Evolutionary conservation across 768 basidiomycete genomes (phyloP), one percentile per base, ranked within the genome.

Genomic region (Boletus sp.): DNA sequence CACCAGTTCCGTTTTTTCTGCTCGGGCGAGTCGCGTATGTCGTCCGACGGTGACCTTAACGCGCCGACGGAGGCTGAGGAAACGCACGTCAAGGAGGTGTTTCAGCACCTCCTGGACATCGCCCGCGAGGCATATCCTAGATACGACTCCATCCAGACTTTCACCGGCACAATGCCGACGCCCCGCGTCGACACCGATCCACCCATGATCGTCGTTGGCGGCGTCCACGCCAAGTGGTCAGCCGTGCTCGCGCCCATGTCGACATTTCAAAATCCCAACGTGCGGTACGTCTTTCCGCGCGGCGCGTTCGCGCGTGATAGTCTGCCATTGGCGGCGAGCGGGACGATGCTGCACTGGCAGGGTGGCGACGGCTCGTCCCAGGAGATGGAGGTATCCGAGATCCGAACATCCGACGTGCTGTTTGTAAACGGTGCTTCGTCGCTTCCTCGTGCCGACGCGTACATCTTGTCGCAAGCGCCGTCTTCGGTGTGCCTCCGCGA

Each of bases 1-100:
- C 50, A 55, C 12, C 58, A 59, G 4, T 67, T 59, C 40, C 20
- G 32, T 30, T 55, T 57, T 20, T 67, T 67, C 41, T 71, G 67
- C 24, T 65, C 63, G 2, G 54, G 40, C 33, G 58, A 61, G 2
- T 57, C 59, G 17, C 37, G 30, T 9, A 11, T 35, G 2, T 28
- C 52, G 5, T 7, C 28, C n/a, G 47, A 29, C 6, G 46, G n/a
- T 33, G 33, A 52, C 10, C 28, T 24, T 24, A 24, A 24, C 24
- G 1, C 18, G 8, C 57, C 54, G 7, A 59, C 44, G 10, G 42
- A 56, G 29, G 52, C 6, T 1, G 64, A 64, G 36, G 28, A 60
- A 35, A 41, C 44, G 3, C 64, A 72, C 15, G 40, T 66, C 46
- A 48, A 48, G 44, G 51, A 55, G 12, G 47, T 68, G 24, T 56